A percentile compares a stretch with the other conserved stretches of the same genome.
Evolutionary conservation across 2,329 filamentous ascomycete species (phyloP).

Genomic region (Metarhizium robertsii): DNA sequence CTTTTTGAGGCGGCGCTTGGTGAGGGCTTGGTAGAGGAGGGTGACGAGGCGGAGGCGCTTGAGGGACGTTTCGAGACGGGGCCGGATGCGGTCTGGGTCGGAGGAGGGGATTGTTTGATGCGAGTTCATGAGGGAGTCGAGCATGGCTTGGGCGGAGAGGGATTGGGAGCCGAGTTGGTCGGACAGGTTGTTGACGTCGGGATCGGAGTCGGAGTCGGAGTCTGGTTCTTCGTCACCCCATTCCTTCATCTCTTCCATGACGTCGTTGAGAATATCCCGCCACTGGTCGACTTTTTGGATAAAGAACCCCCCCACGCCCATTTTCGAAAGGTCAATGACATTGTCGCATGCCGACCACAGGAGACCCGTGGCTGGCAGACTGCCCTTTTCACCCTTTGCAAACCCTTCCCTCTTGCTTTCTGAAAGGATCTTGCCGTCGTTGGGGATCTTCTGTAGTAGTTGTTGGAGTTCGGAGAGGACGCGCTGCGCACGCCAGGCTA

Average conservation of each 20-base stretch:
- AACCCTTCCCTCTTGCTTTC: slow-evolving; percentile 13
- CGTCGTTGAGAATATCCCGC: slow-evolving; percentile 68
- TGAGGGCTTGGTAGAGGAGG: slow-evolving; percentile 59
- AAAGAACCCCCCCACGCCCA: slow-evolving; percentile 63
- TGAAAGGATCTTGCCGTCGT: slow-evolving; percentile 44
- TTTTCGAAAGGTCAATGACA: slow-evolving; percentile 50
- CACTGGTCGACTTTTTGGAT: slow-evolving; percentile 65
- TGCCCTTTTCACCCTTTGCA: slow-evolving; percentile 37
- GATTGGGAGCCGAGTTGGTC: neutral
- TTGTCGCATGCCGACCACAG: slow-evolving; percentile 80
- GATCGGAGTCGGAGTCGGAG: slow-evolving; percentile 44
- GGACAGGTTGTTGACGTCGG: slow-evolving; percentile 31
- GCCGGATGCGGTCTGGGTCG: slow-evolving; percentile 54
- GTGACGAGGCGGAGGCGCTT: slow-evolving; percentile 58
- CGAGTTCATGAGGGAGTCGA: slow-evolving; percentile 61
- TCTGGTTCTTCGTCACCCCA: slow-evolving; percentile 69
- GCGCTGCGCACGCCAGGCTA: slow-evolving; percentile 48
- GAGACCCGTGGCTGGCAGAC: slow-evolving; percentile 60
- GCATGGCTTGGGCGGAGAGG: slow-evolving; percentile 40
- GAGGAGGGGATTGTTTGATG: slow-evolving; percentile 51
- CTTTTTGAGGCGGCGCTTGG: slow-evolving; percentile 59
- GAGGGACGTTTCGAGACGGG: slow-evolving; percentile 54
- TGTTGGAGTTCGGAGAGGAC: slow-evolving; percentile 53
- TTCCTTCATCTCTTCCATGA: slow-evolving; percentile 76
- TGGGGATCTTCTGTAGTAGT: slow-evolving; percentile 51